These are phyloP conservation scores for Arachis hypogaea DNA, from an alignment of 306 rosid species.

Conservation along the genomic window DNA sequence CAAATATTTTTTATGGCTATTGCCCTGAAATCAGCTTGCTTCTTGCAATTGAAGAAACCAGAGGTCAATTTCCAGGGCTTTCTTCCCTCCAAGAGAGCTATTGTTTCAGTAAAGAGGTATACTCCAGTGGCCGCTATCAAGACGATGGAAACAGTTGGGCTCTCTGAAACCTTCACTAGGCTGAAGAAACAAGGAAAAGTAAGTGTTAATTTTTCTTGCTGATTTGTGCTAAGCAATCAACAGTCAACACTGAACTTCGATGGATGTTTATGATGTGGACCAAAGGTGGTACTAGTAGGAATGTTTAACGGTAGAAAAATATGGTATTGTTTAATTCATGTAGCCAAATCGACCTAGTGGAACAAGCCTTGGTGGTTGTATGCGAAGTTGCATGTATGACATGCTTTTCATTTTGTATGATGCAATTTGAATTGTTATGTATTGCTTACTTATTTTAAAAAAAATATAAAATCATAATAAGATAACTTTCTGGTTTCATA, in stretches of 20 bases:
- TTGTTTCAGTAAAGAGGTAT: slow-evolving; percentile 45
- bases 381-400: neutral
- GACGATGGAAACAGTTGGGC: slow-evolving; percentile 54
- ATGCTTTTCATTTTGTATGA: slow-evolving; percentile 8
- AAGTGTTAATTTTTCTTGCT: slow-evolving; percentile 23
- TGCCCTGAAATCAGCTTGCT: slow-evolving; percentile 57
- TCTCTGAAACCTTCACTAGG: slow-evolving; percentile 73
- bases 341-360: neutral
- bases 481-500: slow-evolving; percentile 7
- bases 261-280: neutral
- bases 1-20: slow-evolving; percentile 51
- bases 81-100: slow-evolving; percentile 39
- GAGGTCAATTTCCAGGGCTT: slow-evolving; percentile 38
- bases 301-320: neutral
- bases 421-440: slow-evolving; percentile 21
- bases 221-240: too few species aligned
- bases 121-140: slow-evolving; percentile 65
- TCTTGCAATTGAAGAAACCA: slow-evolving; percentile 58
- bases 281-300: neutral
- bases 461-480: neutral
- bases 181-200: slow-evolving; percentile 74
- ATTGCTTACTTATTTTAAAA: neutral
- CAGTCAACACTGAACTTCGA: neutral
- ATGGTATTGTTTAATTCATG: neutral
- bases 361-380: neutral